Conservation (phyloP, 2,329 filamentous ascomycete genomes). For the Samsoniella hepiali region DNA sequence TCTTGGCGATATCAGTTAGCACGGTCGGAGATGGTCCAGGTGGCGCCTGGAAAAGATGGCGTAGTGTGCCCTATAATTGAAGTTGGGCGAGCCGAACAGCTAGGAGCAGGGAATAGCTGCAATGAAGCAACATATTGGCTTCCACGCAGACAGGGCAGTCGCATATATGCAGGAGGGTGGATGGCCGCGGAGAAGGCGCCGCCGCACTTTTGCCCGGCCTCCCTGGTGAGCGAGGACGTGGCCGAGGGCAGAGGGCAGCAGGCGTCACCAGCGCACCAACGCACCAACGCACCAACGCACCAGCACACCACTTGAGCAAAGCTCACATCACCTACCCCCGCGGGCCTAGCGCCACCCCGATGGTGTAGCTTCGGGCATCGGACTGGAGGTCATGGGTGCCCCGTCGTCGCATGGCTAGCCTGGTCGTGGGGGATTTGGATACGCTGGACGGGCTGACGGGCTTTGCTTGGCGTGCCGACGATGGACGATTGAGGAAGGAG, state of each 20-base stretch:
- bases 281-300: not conserved
- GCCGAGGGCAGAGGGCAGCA: not conserved
- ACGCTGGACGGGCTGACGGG: conserved; percentile 7
- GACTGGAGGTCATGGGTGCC: conserved; percentile 10
- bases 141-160: not conserved
- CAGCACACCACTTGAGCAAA: not conserved
- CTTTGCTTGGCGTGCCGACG: conserved; percentile 1
- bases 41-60: conserved; percentile 1
- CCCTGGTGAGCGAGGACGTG: not conserved
- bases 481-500: conserved; percentile 14
- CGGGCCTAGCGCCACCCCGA: conserved; percentile 16
- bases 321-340: conserved; percentile 13
- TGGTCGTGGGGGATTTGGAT: not conserved
- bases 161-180: not conserved
- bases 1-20: conserved; percentile 10
- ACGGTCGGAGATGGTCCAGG: not conserved
- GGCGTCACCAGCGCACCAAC: not conserved
- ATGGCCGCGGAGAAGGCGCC: not conserved
- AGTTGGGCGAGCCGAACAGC: not conserved
- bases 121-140: not conserved
- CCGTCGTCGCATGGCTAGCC: conserved; percentile 2
- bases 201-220: not conserved
- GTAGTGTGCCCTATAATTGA: not conserved
- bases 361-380: conserved; percentile 15
- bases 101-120: not conserved